Percentiles rank a stretch among this genome's conserved stretches.
Evolutionary conservation across 257 asterid species (phyloP).

Genomic region (Penstemon eatonii): DNA sequence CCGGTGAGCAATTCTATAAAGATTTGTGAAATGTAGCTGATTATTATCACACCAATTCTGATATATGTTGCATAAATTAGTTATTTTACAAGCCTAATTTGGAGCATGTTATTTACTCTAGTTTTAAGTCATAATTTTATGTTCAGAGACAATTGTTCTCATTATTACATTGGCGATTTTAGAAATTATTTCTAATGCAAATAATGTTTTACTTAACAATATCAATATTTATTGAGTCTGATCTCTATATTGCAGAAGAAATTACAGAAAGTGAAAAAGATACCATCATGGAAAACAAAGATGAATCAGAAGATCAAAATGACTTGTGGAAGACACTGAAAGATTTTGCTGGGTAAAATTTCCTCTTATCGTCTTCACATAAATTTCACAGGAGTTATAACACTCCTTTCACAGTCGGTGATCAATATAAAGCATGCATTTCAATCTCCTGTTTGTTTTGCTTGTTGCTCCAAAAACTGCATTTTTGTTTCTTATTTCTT

Average conservation of each 20-base stretch:
- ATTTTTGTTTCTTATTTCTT: neutral
- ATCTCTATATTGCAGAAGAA: slow-evolving; percentile 48
- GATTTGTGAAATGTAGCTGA: neutral
- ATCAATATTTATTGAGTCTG: neutral
- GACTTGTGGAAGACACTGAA: slow-evolving; percentile 72
- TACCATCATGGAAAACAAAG: slow-evolving; percentile 41
- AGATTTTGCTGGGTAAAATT: slow-evolving; percentile 80
- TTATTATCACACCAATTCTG: neutral
- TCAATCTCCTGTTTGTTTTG: neutral
- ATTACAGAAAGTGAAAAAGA: slow-evolving; percentile 41
- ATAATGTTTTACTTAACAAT: neutral
- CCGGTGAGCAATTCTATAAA: slow-evolving; percentile 47
- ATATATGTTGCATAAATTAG: neutral
- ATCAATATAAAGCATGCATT: slow-evolving; percentile 4
- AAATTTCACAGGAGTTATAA: neutral
- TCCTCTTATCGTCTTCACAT: slow-evolving; percentile 12
- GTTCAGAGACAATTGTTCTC: neutral
- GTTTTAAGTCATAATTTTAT: slow-evolving; percentile 8
- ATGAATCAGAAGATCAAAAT: slow-evolving; percentile 53
- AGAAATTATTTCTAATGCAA: neutral
- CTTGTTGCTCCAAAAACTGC: slow-evolving; percentile 11
- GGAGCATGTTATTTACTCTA: neutral
- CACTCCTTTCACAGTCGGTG: neutral
- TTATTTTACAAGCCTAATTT: neutral
- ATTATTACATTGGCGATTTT: neutral